phyloP scores from a whole-genome alignment of 768 basidiomycete genomes.

The Xerocomus brunneocitrinus region DNA sequence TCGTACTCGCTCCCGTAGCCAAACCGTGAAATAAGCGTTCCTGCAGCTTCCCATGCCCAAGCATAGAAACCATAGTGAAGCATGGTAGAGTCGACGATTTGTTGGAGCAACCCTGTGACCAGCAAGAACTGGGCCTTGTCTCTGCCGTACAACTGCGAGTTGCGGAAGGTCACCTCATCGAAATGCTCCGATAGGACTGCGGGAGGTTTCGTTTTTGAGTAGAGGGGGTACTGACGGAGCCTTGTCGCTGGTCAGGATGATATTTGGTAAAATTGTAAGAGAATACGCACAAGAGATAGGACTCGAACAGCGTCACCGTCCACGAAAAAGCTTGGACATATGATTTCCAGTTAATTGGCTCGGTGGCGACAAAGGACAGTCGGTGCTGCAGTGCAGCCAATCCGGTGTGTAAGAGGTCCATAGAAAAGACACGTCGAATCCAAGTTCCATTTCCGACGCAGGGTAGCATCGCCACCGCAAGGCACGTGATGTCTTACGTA shows the following conservation, averaged over 20 bases:
- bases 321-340: conserved; percentile 79
- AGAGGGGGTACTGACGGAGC: conserved; percentile 81
- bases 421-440: background rate
- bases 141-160: conserved; percentile 87
- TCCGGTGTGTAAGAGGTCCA: conserved; percentile 61
- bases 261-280: background rate
- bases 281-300: conserved; percentile 71
- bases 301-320: conserved; percentile 79
- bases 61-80: conserved; percentile 77
- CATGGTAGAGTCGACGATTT: conserved; percentile 62
- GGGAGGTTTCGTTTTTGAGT: conserved; percentile 71
- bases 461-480: background rate
- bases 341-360: conserved; percentile 75
- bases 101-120: conserved; percentile 69
- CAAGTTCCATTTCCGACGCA: background rate
- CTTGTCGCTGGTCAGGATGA: conserved; percentile 22
- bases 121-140: conserved; percentile 87
- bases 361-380: conserved; percentile 67
- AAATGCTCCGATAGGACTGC: conserved; percentile 66
- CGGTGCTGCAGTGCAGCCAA: conserved; percentile 53
- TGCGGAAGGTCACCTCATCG: conserved; percentile 66
- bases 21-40: conserved; percentile 40
- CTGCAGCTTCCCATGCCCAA: conserved; percentile 74
- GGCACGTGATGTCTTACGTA: too few relatives aligned
- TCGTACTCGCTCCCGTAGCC: conserved; percentile 73